Evolutionary conservation across 2,329 filamentous ascomycete species (phyloP), one percentile per base, ranked within the genome.

Genomic region (Penicillium sp.): DNA sequence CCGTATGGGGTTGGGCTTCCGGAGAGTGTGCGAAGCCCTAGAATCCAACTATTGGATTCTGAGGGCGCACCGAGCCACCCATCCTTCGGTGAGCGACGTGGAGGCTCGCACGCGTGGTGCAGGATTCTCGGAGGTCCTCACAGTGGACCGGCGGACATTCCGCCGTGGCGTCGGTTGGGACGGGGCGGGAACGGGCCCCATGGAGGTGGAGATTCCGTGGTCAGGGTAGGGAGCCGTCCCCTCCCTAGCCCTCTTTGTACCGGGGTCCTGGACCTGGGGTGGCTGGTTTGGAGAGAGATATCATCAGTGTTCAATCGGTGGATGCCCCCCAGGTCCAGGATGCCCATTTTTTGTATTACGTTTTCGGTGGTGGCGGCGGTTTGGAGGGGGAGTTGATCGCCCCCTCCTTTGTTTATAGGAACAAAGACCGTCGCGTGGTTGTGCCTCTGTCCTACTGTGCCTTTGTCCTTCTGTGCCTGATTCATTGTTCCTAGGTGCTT

Each of bases 161-260:
- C 51, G 57, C n/a, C 61, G 66, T 22, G 66, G 66, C 6, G 58
- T 59, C 44, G 64, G 62, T 8, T 69, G 66, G 66, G 66, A 69
- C 55, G 64, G 65, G 6, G 55, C 43, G 8, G 61, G 57, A 13
- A 55, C 56, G 22, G 64, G 64, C 13, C 58, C 61, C 17, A 60
- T 67, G 59, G 64, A 68, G 49, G 53, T 64, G n/a, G 66, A 67
- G 48, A 56, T 29, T 29, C 37, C 28, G 32, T 38, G 19, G 43
- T 37, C 12, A 28, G 43, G 34, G 29, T 35, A 43, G 49, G 35
- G 42, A 45, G 45, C 45, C 45, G 44, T 43, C 45, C 45, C 45
- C 45, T 47, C 45, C 29, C 37, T 47, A 42, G 37, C 45, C 29
- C 35, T n/a, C 12, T 47, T 22, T 44, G 32, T 44, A 32, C 15